A percentile compares a stretch with the other conserved stretches of the same genome.
These are phyloP conservation scores for Lagenaria siceraria DNA, from an alignment of 306 rosid species.

Conservation along the genomic window DNA sequence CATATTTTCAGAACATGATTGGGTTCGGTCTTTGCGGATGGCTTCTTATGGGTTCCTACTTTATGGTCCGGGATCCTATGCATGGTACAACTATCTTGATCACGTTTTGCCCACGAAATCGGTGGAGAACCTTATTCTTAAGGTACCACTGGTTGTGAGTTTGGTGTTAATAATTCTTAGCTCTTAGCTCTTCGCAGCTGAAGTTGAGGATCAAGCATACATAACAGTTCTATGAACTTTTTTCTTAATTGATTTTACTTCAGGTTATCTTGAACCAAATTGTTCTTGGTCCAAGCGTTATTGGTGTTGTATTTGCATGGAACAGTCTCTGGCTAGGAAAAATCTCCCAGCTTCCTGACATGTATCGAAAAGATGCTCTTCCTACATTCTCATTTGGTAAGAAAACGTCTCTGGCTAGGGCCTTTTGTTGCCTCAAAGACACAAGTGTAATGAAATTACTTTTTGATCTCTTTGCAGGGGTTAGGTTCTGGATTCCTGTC, in stretches of 20 bases:
- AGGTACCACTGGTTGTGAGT: constrained; percentile 33
- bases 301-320: constrained; percentile 91
- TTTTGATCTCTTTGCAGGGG: constrained; percentile 35
- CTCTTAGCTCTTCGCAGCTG: too few relatives aligned
- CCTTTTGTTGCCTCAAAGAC: constrained; percentile 3
- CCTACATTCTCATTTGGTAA: constrained; percentile 68
- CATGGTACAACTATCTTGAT: constrained; percentile 86
- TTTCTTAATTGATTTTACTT: too few relatives aligned
- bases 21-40: constrained; percentile 85
- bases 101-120: constrained; percentile 41
- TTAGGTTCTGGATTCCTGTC: constrained; percentile 97
- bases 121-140: constrained; percentile 46
- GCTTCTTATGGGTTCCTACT: constrained; percentile 77
- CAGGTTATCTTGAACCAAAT: constrained; percentile 88
- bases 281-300: constrained; percentile 81
- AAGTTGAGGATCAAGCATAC: neutral
- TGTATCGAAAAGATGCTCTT: constrained; percentile 68
- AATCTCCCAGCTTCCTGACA: constrained; percentile 69
- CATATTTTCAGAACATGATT: constrained; percentile 59
- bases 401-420: neutral
- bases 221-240: neutral
- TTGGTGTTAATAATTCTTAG: neutral
- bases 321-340: constrained; percentile 72
- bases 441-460: neutral
- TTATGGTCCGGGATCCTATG: constrained; percentile 93